A percentile compares a stretch with the other conserved stretches of the same genome.
phyloP scores from a whole-genome alignment of 148 eudicot genomes.

The Fagopyrum homotropicum region DNA sequence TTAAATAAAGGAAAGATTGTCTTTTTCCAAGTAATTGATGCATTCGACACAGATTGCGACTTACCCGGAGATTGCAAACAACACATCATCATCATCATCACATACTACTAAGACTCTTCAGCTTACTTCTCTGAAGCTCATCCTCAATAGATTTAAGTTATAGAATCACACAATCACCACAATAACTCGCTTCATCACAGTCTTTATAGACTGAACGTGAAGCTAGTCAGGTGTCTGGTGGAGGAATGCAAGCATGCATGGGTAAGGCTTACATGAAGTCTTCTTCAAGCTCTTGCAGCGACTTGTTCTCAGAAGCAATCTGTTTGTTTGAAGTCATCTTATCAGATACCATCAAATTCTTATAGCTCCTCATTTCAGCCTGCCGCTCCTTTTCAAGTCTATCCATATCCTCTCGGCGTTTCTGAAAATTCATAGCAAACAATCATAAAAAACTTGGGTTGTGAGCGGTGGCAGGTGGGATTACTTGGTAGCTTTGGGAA shows the following conservation, averaged over 20 bases:
- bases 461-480: too few species aligned
- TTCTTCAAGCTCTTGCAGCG: conserved; percentile 91
- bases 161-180: neutral
- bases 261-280: conserved; percentile 67
- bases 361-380: conserved; percentile 91
- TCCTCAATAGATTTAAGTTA: too few species aligned
- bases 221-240: neutral
- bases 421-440: conserved; percentile 34
- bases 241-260: neutral
- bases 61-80: neutral
- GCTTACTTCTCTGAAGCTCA: too few species aligned
- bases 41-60: neutral
- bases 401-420: conserved; percentile 81
- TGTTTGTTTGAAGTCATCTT: conserved; percentile 99
- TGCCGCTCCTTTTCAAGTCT: conserved; percentile 89
- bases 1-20: neutral
- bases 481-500: too few species aligned
- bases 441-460: neutral
- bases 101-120: too few species aligned
- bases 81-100: neutral
- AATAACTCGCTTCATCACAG: neutral
- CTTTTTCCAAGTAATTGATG: neutral
- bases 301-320: conserved; percentile 69
- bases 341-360: conserved; percentile 89
- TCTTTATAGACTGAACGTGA: neutral